phyloP scores from a whole-genome alignment of 768 basidiomycete species.

The Rhizopogon vesiculosus region DNA sequence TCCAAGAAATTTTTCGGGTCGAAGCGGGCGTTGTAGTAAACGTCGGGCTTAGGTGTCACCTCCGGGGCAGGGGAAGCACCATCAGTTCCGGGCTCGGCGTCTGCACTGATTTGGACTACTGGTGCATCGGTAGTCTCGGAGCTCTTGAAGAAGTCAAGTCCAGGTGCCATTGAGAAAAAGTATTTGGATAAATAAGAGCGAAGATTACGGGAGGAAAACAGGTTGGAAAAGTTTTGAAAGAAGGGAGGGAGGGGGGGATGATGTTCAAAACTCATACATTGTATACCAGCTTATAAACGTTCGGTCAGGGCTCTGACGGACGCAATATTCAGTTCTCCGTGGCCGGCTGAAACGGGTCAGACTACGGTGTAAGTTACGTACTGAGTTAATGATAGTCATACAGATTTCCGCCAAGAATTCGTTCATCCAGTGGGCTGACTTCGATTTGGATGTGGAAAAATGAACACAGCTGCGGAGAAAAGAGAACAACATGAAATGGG shows the following conservation, averaged over 20 bases:
- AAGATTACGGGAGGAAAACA: background rate
- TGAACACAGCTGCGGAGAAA: slow-evolving; percentile 13
- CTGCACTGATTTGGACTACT: background rate
- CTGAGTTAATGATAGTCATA: slow-evolving; percentile 3
- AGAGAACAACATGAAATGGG: slow-evolving; percentile 6
- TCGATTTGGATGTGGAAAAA: slow-evolving; percentile 1
- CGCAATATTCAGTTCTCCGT: slow-evolving; percentile 10
- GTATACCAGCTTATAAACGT: slow-evolving; percentile 16
- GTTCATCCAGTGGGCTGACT: slow-evolving; percentile 6
- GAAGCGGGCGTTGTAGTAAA: slow-evolving; percentile 64
- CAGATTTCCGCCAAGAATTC: background rate
- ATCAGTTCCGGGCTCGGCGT: slow-evolving; percentile 3
- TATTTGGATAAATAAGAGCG: slow-evolving; percentile 1
- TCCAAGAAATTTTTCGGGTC: slow-evolving; percentile 66
- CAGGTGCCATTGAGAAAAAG: slow-evolving; percentile 23
- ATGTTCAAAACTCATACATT: background rate
- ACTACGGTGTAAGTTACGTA: slow-evolving; percentile 15
- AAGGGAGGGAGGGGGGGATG: slow-evolving; percentile 9
- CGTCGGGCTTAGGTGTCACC: slow-evolving; percentile 11
- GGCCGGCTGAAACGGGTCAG: slow-evolving; percentile 17
- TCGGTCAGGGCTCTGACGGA: background rate
- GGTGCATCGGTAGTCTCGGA: slow-evolving; percentile 3
- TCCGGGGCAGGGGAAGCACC: slow-evolving; percentile 7
- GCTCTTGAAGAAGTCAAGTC: slow-evolving; percentile 27
- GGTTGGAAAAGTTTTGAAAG: slow-evolving; percentile 15